Evolutionary conservation across 371 early-diverging fungal genomes (phyloP).

Genomic region (Mucor irregularis): DNA sequence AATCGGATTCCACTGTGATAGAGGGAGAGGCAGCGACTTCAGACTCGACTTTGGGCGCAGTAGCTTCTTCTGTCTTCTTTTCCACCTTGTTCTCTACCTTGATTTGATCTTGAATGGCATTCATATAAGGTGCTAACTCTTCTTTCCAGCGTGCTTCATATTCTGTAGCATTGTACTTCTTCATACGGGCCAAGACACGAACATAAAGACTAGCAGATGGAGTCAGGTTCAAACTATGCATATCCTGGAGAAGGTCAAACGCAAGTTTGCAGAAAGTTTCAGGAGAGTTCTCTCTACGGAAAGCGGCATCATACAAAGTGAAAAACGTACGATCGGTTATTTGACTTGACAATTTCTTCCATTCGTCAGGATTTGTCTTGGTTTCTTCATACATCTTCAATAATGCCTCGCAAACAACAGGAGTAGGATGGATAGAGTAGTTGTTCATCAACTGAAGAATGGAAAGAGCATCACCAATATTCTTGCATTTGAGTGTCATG

Average conservation of each 20-base stretch:
- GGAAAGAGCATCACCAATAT: conserved; percentile 16
- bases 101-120: conserved; percentile 8
- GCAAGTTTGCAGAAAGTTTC: conserved; percentile 21
- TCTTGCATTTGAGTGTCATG: conserved; percentile 13
- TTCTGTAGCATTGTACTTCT: conserved; percentile 25
- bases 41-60: background rate
- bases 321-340: background rate
- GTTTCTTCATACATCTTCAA: conserved; percentile 23
- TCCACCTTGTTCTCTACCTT: background rate
- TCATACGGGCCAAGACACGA: conserved; percentile 25
- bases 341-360: conserved; percentile 9
- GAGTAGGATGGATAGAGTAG: conserved; percentile 20
- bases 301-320: conserved; percentile 13
- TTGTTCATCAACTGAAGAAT: conserved; percentile 17
- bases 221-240: conserved; percentile 17
- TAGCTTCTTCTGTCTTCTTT: background rate
- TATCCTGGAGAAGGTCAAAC: conserved; percentile 27
- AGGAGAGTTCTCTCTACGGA: conserved; percentile 9
- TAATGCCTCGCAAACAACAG: conserved; percentile 9
- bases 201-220: conserved; percentile 16
- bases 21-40: background rate
- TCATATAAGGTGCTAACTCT: conserved; percentile 27
- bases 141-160: conserved; percentile 37
- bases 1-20: conserved; percentile 19
- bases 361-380: conserved; percentile 10